Evolutionary conservation across 208 protist species (phyloP).

Genomic region (Crithidia sp.): DNA sequence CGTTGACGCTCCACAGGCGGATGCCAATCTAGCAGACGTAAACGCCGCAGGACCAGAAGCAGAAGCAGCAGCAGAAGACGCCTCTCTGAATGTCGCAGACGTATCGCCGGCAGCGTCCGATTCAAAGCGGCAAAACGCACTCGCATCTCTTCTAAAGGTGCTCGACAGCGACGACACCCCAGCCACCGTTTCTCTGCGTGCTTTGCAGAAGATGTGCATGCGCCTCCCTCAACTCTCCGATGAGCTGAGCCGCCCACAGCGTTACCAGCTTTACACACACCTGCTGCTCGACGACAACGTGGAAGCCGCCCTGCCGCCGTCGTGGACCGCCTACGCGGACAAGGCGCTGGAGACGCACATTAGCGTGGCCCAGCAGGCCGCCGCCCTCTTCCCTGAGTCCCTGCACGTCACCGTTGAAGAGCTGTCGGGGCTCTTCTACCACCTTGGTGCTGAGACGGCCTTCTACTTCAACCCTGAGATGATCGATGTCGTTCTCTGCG

Average conservation of each 20-base stretch:
- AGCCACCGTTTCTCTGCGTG: constrained; percentile 15
- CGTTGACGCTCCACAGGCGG: not conserved
- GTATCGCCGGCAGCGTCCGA: not conserved
- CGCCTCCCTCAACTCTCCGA: constrained; percentile 59
- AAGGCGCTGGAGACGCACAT: constrained; percentile 42
- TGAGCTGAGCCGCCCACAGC: constrained; percentile 39
- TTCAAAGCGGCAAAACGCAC: constrained; percentile 7
- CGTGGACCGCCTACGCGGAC: constrained; percentile 25
- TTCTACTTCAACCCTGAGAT: constrained; percentile 54
- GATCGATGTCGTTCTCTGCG: constrained; percentile 42
- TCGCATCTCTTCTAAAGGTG: constrained; percentile 24
- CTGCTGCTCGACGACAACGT: constrained; percentile 48
- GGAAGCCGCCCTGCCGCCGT: not conserved
- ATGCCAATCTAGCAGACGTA: not conserved
- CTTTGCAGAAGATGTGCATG: constrained; percentile 68
- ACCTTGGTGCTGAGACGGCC: constrained; percentile 41
- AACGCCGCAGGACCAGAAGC: not conserved
- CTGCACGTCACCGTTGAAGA: constrained; percentile 24
- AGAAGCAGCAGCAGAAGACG: not conserved
- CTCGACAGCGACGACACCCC: constrained; percentile 18
- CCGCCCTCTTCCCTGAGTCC: constrained; percentile 18
- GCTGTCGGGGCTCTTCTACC: constrained; percentile 40
- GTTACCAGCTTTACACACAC: constrained; percentile 60
- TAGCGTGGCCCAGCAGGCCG: constrained; percentile 32
- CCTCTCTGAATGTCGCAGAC: not conserved